These are phyloP conservation scores for Paramecium caudatum DNA, from an alignment of 73 alveolate species.

Conservation along the genomic window DNA sequence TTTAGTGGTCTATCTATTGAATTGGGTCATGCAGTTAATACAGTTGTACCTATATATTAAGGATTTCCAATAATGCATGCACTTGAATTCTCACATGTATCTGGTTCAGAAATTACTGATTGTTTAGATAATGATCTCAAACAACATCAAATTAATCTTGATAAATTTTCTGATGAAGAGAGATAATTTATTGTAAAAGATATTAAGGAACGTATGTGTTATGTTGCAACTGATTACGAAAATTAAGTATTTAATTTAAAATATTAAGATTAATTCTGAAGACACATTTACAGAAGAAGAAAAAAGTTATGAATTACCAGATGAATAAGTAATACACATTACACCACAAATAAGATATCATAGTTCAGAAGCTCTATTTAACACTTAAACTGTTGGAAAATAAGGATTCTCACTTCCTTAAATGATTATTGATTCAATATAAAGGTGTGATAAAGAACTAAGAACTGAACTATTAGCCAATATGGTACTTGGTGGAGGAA, in stretches of 20 bases:
- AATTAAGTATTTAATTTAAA: not conserved
- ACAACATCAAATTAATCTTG: not conserved
- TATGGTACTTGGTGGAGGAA: constrained; percentile 75
- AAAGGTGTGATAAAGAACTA: constrained; percentile 73
- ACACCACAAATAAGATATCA: constrained; percentile 57
- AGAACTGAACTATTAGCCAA: constrained; percentile 48
- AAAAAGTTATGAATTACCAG: constrained; percentile 72
- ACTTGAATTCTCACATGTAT: constrained; percentile 21
- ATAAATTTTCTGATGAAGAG: not conserved
- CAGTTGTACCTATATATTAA: constrained; percentile 72
- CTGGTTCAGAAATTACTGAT: constrained; percentile 70
- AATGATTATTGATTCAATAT: constrained; percentile 67
- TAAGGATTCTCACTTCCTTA: constrained; percentile 18
- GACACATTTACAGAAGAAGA: constrained; percentile 61
- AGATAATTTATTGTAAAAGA: constrained; percentile 43
- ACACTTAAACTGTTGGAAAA: not conserved
- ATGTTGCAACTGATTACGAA: constrained; percentile 64
- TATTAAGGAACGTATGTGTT: constrained; percentile 73
- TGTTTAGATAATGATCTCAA: constrained; percentile 26
- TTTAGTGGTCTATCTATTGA: constrained; percentile 72
- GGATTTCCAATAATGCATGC: constrained; percentile 78
- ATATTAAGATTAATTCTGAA: not conserved
- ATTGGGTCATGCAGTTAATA: constrained; percentile 72
- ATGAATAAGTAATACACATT: constrained; percentile 68
- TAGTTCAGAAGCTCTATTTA: constrained; percentile 53